These are phyloP conservation scores for Herpetomonas tarakana DNA, from an alignment of 208 protist genomes.

Conservation along the genomic window DNA sequence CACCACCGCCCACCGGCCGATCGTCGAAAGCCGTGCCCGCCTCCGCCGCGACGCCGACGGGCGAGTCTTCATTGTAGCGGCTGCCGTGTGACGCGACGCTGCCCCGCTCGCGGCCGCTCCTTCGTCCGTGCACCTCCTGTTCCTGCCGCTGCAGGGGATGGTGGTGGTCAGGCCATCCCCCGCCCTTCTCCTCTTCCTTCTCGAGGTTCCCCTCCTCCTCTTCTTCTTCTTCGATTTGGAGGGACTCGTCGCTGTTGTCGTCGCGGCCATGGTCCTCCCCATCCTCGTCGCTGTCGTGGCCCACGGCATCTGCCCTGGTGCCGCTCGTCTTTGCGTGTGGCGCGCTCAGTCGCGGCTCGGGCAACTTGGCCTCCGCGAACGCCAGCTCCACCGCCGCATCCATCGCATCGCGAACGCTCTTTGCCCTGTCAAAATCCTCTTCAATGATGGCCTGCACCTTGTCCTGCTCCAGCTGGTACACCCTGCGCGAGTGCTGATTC, in stretches of 20 bases:
- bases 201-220: too few relatives aligned
- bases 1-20: not conserved
- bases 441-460: conserved; percentile 91
- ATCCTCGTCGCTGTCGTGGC: not conserved
- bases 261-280: not conserved
- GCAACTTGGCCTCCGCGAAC: conserved; percentile 41
- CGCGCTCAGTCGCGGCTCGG: conserved; percentile 11
- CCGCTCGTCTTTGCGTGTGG: not conserved
- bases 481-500: conserved; percentile 46
- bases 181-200: not conserved
- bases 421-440: conserved; percentile 84
- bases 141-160: too few relatives aligned
- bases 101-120: too few relatives aligned
- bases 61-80: not conserved
- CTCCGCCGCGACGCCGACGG: not conserved
- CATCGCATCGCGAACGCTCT: conserved; percentile 69
- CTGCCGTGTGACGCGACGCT: not conserved
- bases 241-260: not conserved
- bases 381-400: conserved; percentile 57
- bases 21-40: not conserved
- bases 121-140: too few relatives aligned
- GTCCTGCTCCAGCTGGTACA: conserved; percentile 84
- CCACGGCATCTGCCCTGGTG: not conserved
- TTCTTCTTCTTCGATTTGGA: too few relatives aligned
- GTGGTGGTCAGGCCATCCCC: not conserved